Conservation (phyloP, 768 basidiomycete genomes). For the Peribolospora baueri region DNA sequence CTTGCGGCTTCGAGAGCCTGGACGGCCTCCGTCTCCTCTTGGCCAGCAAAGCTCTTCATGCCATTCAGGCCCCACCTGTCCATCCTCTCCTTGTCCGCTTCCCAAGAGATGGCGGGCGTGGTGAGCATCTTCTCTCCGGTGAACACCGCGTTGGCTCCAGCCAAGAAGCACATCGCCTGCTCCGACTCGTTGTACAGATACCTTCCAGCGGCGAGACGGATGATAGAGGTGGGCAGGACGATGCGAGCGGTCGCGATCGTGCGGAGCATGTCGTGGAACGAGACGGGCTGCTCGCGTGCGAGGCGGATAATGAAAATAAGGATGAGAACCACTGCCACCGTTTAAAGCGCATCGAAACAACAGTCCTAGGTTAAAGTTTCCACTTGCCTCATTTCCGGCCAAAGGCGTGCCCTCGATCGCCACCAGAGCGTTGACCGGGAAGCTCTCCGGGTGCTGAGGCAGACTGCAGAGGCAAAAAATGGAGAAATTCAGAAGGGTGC, state of each 20-base stretch:
- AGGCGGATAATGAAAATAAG: neutral
- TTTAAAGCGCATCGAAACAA: neutral
- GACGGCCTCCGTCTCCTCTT: slow-evolving; percentile 10
- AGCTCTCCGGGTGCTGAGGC: slow-evolving; percentile 92
- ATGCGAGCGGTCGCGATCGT: slow-evolving; percentile 90
- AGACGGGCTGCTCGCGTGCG: slow-evolving; percentile 34
- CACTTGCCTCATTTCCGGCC: slow-evolving; percentile 56
- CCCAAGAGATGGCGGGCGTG: slow-evolving; percentile 64
- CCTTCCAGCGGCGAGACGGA: slow-evolving; percentile 79
- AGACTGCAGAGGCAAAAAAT: slow-evolving; percentile 29
- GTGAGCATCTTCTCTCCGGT: slow-evolving; percentile 93
- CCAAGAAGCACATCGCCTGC: slow-evolving; percentile 97
- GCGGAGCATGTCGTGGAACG: slow-evolving; percentile 59
- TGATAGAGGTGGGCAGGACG: slow-evolving; percentile 70
- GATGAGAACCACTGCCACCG: neutral
- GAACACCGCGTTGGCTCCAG: slow-evolving; percentile 92
- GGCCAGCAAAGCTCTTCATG: slow-evolving; percentile 69
- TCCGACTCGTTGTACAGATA: slow-evolving; percentile 70
- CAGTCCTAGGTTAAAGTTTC: neutral
- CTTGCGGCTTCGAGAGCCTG: too few species aligned
- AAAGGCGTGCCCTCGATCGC: slow-evolving; percentile 86
- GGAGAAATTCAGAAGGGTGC: too few species aligned
- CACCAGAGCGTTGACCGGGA: slow-evolving; percentile 92
- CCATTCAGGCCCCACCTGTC: slow-evolving; percentile 72
- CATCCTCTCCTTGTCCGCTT: slow-evolving; percentile 94